phyloP scores from a whole-genome alignment of 352 stramenopile genomes.

The Phytophthora podocarpi region DNA sequence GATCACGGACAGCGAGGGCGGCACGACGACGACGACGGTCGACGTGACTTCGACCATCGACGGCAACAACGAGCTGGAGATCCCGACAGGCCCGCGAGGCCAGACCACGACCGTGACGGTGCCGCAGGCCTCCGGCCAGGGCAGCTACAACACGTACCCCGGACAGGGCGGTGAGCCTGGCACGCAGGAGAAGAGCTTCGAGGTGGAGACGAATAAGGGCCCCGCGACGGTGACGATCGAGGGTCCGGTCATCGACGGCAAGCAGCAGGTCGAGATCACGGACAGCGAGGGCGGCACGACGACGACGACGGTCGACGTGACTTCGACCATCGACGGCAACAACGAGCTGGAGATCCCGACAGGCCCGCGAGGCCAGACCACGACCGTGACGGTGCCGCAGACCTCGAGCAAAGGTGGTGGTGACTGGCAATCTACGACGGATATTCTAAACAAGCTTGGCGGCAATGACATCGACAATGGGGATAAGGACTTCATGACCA shows the following conservation, averaged over 20 bases:
- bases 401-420: neutral
- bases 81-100: constrained; percentile 15
- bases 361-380: constrained; percentile 14
- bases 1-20: constrained; percentile 17
- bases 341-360: constrained; percentile 13
- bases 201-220: constrained; percentile 1
- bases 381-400: neutral
- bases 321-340: neutral
- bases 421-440: constrained; percentile 7
- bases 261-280: constrained; percentile 16
- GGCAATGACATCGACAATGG: constrained; percentile 8
- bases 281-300: neutral
- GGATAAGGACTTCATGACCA: constrained; percentile 46
- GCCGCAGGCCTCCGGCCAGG: neutral
- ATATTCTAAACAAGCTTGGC: constrained; percentile 13
- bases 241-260: constrained; percentile 1
- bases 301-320: constrained; percentile 2
- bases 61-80: constrained; percentile 7
- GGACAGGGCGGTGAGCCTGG: too few species aligned
- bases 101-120: constrained; percentile 17
- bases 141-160: neutral
- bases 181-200: too few species aligned
- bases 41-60: neutral
- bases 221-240: neutral
- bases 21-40: neutral